phyloP scores from a whole-genome alignment of 768 basidiomycete species.

The Pleurotus salmoneostramineus region DNA sequence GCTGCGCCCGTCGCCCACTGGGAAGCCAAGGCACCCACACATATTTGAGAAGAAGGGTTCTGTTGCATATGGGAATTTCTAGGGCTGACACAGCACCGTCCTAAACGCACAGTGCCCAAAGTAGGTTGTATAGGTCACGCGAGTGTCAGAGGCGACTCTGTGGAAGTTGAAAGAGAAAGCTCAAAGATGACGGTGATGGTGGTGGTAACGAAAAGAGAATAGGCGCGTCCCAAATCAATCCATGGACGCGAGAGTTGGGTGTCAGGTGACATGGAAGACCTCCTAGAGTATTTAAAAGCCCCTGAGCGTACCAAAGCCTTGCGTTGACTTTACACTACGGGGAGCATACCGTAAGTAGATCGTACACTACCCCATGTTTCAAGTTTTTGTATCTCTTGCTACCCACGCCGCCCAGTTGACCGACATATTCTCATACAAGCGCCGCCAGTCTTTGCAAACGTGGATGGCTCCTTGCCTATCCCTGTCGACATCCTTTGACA shows the following conservation, averaged over 20 bases:
- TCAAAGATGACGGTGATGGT: too few relatives aligned
- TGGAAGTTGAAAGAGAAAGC: too few relatives aligned
- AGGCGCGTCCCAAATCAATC: too few relatives aligned
- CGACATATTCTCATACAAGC: constrained; percentile 14
- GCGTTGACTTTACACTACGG: too few relatives aligned
- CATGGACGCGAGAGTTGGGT: too few relatives aligned
- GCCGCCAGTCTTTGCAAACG: constrained; percentile 21
- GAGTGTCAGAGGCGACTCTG: too few relatives aligned
- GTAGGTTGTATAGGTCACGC: neutral
- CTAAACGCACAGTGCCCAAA: neutral
- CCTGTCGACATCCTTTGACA: constrained; percentile 12
- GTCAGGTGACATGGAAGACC: too few relatives aligned
- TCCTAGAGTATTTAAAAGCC: too few relatives aligned
- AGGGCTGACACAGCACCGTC: neutral
- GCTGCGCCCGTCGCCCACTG: neutral
- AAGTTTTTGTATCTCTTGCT: neutral
- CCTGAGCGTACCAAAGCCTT: too few relatives aligned
- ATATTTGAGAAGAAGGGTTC: neutral
- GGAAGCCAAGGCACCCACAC: neutral
- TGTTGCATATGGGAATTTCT: neutral
- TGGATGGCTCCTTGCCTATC: constrained; percentile 17
- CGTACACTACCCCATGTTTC: neutral
- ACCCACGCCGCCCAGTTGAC: constrained; percentile 21
- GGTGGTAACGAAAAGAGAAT: too few relatives aligned
- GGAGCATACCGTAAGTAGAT: too few relatives aligned